These are phyloP conservation scores for Debaryomyces hansenii DNA, from an alignment of 805 yeast species.

Conservation along the genomic window DNA sequence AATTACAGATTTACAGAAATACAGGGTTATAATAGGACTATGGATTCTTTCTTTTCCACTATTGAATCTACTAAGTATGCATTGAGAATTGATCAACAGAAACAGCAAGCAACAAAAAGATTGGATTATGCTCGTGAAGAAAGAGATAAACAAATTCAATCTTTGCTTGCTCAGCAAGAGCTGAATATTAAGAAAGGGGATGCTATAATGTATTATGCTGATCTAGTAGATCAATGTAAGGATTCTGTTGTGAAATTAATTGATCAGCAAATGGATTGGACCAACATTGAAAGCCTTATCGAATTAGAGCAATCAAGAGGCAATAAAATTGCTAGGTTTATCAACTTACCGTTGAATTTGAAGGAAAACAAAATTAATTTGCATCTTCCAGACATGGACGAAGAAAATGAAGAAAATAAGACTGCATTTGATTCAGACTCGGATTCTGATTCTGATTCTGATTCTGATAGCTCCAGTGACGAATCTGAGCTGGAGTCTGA, in stretches of 20 bases:
- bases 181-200: conserved; percentile 69
- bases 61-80: conserved; percentile 80
- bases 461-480: conserved; percentile 11
- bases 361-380: conserved; percentile 65
- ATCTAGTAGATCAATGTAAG: conserved; percentile 70
- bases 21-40: conserved; percentile 73
- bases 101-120: conserved; percentile 71
- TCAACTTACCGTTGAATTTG: conserved; percentile 69
- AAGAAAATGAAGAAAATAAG: conserved; percentile 18
- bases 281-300: conserved; percentile 75
- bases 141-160: conserved; percentile 66
- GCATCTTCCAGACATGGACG: conserved; percentile 50
- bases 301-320: conserved; percentile 66
- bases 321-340: conserved; percentile 60
- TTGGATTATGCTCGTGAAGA: conserved; percentile 74
- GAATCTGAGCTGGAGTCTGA: conserved; percentile 36
- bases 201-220: conserved; percentile 66
- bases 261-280: conserved; percentile 93
- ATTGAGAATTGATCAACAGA: conserved; percentile 71
- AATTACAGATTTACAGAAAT: conserved; percentile 41
- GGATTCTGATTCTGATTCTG: conserved; percentile 9
- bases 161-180: conserved; percentile 62
- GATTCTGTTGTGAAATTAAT: conserved; percentile 63
- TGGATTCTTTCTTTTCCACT: conserved; percentile 83
- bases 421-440: conserved; percentile 11